Conservation (phyloP, 1,284 basidiomycete species). For the Leccinum pallidistipes region DNA sequence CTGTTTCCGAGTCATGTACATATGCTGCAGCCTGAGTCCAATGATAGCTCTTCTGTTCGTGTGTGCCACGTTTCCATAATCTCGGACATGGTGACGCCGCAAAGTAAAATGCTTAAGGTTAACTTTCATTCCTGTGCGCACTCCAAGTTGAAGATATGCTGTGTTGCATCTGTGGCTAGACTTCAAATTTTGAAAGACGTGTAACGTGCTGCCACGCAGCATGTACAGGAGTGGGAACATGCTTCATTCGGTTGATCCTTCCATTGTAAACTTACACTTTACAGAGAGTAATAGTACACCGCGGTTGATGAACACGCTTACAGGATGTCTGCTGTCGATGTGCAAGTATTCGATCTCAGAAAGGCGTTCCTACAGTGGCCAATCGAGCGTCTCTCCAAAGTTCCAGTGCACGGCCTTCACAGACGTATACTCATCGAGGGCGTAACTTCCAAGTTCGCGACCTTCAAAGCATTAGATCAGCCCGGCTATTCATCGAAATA, state of each 20-base stretch:
- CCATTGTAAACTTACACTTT: constrained; percentile 22
- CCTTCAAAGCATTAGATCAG: constrained; percentile 42
- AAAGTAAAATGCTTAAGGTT: neutral
- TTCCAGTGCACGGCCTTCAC: constrained; percentile 90
- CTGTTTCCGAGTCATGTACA: constrained; percentile 1
- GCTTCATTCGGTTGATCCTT: constrained; percentile 16
- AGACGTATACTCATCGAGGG: constrained; percentile 81
- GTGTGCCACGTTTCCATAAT: constrained; percentile 29
- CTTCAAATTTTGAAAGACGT: neutral
- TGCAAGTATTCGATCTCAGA: neutral
- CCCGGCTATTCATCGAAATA: constrained; percentile 19
- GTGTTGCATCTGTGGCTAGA: constrained; percentile 2
- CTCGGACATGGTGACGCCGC: constrained; percentile 14
- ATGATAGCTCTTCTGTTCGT: constrained; percentile 20
- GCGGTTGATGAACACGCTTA: constrained; percentile 2
- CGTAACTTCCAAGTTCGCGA: constrained; percentile 87
- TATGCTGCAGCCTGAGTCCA: constrained; percentile 5
- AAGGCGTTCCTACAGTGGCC: constrained; percentile 58
- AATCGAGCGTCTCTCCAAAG: constrained; percentile 75
- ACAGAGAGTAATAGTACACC: constrained; percentile 2
- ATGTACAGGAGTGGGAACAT: constrained; percentile 12
- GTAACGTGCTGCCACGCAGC: constrained; percentile 8
- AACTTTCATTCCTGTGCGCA: constrained; percentile 20
- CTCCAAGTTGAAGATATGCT: constrained; percentile 1
- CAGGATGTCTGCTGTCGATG: neutral